Conservation (phyloP, 2,329 filamentous ascomycete genomes). For the Fusarium lyarnte region DNA sequence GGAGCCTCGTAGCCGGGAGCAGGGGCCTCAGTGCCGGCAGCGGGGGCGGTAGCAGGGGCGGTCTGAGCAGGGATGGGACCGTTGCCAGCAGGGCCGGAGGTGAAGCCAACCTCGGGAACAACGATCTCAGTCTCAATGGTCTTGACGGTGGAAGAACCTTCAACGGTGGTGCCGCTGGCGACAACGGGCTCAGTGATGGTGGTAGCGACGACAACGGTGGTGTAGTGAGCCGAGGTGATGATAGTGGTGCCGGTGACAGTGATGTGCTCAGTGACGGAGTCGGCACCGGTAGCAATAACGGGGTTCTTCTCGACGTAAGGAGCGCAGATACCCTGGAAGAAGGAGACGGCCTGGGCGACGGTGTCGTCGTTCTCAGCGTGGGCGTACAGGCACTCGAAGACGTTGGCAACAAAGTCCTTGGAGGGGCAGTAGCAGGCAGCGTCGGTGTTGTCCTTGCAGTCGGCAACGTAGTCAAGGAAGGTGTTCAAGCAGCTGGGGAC, state of each 20-base stretch:
- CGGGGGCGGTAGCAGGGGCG: conserved; percentile 54
- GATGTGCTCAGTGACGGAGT: conserved; percentile 69
- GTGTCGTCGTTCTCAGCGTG: conserved; percentile 74
- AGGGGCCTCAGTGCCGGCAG: conserved; percentile 32
- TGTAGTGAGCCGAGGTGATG: conserved; percentile 59
- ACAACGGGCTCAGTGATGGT: conserved; percentile 62
- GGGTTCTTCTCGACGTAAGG: conserved; percentile 79
- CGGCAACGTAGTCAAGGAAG: conserved; percentile 74
- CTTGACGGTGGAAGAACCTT: conserved; percentile 57
- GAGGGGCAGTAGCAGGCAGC: conserved; percentile 87
- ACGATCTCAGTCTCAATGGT: conserved; percentile 62
- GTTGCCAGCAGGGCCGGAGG: conserved; percentile 45
- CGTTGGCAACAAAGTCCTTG: conserved; percentile 76
- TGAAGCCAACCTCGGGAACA: conserved; percentile 64
- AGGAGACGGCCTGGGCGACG: conserved; percentile 76
- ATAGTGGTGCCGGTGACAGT: conserved; percentile 63
- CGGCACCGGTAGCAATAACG: conserved; percentile 81
- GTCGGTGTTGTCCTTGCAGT: conserved; percentile 87
- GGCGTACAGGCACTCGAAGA: conserved; percentile 83
- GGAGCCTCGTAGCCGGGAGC: conserved; percentile 34
- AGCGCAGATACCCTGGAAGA: conserved; percentile 93
- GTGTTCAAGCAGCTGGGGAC: conserved; percentile 93
- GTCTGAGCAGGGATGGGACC: conserved; percentile 47
- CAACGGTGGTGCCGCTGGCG: conserved; percentile 58
- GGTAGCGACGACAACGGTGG: conserved; percentile 60